Percentiles rank a stretch among this genome's conserved stretches.
Evolutionary conservation across 345 rosid species (phyloP).

Genomic region (Xanthoceras sorbifolium): DNA sequence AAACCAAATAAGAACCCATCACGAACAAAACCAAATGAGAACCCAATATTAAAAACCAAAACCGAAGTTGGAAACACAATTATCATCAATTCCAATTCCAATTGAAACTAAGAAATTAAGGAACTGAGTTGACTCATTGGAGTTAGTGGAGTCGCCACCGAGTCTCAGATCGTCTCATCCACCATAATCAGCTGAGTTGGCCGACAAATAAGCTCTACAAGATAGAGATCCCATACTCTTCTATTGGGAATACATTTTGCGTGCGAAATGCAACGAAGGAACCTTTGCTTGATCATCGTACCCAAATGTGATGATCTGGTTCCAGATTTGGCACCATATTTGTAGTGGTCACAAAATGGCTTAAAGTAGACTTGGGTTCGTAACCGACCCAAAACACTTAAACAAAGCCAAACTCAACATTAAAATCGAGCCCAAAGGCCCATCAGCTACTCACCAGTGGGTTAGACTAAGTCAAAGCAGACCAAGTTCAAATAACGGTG

Average conservation of each 20-base stretch:
- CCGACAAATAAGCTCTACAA: constrained; percentile 22
- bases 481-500: no score
- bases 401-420: no score
- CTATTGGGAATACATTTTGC: constrained; percentile 14
- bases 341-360: no score
- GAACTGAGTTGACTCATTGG: constrained; percentile 46
- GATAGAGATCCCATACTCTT: constrained; percentile 9
- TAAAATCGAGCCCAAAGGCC: no score
- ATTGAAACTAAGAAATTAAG: constrained; percentile 47
- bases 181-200: constrained; percentile 32
- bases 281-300: no score
- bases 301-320: no score
- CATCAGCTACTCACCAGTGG: no score
- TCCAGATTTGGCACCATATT: no score
- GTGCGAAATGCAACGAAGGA: constrained; percentile 3
- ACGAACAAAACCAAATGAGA: constrained; percentile 56
- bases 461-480: no score
- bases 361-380: no score
- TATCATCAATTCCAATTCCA: constrained; percentile 52
- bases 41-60: constrained; percentile 56
- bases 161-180: constrained; percentile 59
- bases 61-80: constrained; percentile 54
- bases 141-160: constrained; percentile 28
- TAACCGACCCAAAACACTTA: no score
- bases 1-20: constrained; percentile 34